Evolutionary conservation across 306 rosid genomes (phyloP), one percentile per base, ranked within the genome.

Genomic region (Datisca glomerata): DNA sequence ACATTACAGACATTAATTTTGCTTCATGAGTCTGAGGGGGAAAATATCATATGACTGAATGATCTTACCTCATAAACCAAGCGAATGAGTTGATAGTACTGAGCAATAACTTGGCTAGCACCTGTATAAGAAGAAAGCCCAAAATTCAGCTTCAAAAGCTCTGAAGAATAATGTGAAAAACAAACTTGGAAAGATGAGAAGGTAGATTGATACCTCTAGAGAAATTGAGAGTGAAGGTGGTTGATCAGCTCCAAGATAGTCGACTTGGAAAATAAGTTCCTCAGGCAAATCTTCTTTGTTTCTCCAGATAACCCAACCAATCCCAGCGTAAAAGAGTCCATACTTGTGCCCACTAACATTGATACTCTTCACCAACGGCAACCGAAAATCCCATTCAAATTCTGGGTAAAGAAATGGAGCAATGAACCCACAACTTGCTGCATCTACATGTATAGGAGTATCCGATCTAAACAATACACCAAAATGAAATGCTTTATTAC

Each of bases 331-430:
- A 8, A 84, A 92, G 29, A 84, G 86, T 0, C 94, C 94, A 35
- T 83, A 82, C 24, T 82, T 82, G 24, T 83, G 94, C 0, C 91
- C 94, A 33, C 94, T 83, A n/a, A 73, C 94, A 31, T 84, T 79
- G 43, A 79, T 84, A 45, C 94, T 84, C 70, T 68, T 84, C 69
- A 84, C 94, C 50, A 79, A 35, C 12, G 81, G 81, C 36, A 84
- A 84, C 9, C 83, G 53, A 66, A 84, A 84, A 45, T 84, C 94
- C 94, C 94, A 84, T 46, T 79, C 92, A 0, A 84, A 66, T 18
- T 84, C 84, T 37, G 84, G 86, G 12, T 84, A 79, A 21, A 79
- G 53, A 44, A 84, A 84, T 2, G 94, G 94, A 0, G 94, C 94
- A 19, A 84, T 25, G 53, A 84, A 84, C 1, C 94, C 94, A 22